Conservation (phyloP, 345 rosid genomes). For the Hevea brasiliensis region DNA sequence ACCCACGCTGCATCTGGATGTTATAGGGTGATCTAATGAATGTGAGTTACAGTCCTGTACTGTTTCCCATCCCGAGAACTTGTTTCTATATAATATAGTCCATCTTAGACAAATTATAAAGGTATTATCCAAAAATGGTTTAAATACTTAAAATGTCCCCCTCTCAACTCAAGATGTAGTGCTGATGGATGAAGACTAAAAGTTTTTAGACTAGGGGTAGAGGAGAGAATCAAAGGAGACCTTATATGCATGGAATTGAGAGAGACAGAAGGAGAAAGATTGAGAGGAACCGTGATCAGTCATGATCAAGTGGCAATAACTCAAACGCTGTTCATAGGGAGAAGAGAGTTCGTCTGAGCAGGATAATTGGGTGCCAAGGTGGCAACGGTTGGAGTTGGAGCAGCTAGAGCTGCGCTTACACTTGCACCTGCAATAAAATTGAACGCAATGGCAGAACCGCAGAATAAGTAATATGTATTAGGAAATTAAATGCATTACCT, state of each 20-base stretch:
- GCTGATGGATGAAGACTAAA: no score
- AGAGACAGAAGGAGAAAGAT: no score
- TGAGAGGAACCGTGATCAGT: no score
- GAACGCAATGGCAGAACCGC: not conserved
- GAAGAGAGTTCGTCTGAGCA: constrained; percentile 18
- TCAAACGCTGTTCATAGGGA: constrained; percentile 14
- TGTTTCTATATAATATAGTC: not conserved
- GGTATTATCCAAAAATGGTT: no score
- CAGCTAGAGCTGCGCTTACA: not conserved
- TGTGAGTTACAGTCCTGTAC: not conserved
- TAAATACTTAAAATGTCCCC: no score
- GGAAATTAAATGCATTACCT: not conserved
- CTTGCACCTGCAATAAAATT: constrained; percentile 11
- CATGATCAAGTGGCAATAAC: no score
- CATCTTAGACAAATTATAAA: no score
- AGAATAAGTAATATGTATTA: no score
- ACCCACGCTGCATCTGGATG: not conserved
- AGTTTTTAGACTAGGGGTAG: no score
- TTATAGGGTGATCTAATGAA: not conserved
- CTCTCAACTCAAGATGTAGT: no score
- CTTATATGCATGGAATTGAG: not conserved
- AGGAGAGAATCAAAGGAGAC: no score
- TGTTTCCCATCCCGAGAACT: not conserved
- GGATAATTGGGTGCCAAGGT: constrained; percentile 1
- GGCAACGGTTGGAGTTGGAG: constrained; percentile 9